These are phyloP conservation scores for Gynostemma pentaphyllum DNA, from an alignment of 306 rosid genomes.

Conservation along the genomic window DNA sequence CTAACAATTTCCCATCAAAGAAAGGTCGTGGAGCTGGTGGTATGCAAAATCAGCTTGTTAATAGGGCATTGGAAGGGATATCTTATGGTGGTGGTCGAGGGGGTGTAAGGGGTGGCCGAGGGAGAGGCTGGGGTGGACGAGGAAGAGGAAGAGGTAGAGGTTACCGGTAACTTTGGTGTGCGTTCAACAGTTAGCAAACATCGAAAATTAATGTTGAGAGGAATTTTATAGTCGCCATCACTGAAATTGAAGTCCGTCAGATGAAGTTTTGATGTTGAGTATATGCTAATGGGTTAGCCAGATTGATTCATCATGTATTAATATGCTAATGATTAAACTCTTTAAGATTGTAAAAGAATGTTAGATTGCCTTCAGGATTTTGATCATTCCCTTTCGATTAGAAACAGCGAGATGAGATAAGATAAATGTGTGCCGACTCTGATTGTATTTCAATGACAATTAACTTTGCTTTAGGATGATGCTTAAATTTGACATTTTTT, in stretches of 20 bases:
- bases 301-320: not conserved
- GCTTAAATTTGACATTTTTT: constrained; percentile 4
- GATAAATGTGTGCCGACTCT: not conserved
- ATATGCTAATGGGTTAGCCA: not conserved
- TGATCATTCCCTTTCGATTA: not conserved
- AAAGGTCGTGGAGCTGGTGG: constrained; percentile 74
- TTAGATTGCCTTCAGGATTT: constrained; percentile 8
- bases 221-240: not conserved
- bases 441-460: not conserved
- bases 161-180: constrained; percentile 20
- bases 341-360: not conserved
- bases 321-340: constrained; percentile 5
- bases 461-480: not conserved
- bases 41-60: constrained; percentile 64
- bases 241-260: not conserved
- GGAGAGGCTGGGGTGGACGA: constrained; percentile 64
- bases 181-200: not conserved
- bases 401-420: constrained; percentile 2
- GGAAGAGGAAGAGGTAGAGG: constrained; percentile 79
- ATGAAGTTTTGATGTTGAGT: constrained; percentile 9
- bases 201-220: not conserved
- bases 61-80: constrained; percentile 79
- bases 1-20: constrained; percentile 44
- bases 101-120: constrained; percentile 53
- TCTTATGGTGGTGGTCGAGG: constrained; percentile 64